These are phyloP conservation scores for Cladosporium oxysporum DNA, from an alignment of 2,329 filamentous ascomycete species.

Conservation along the genomic window DNA sequence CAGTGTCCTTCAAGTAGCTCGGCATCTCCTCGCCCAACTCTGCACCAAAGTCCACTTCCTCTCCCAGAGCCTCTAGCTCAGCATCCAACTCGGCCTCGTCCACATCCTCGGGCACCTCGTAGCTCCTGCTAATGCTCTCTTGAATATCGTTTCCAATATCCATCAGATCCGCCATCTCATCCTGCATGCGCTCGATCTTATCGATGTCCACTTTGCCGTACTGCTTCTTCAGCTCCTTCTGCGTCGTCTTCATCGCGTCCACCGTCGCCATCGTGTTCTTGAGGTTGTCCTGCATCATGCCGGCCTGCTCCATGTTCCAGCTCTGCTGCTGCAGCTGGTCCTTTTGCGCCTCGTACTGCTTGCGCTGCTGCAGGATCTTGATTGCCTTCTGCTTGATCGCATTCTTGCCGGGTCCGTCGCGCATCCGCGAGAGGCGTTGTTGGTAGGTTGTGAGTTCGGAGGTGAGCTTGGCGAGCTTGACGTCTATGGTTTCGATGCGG, in stretches of 20 bases:
- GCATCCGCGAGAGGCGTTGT: conserved; percentile 84
- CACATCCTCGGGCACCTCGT: conserved; percentile 95
- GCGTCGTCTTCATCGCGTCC: conserved; percentile 95
- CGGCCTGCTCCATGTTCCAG: conserved; percentile 99
- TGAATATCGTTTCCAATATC: conserved; percentile 98
- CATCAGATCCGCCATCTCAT: conserved; percentile 98
- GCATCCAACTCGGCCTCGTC: conserved; percentile 96
- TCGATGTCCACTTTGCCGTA: conserved; percentile 98
- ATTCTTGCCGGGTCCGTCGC: conserved; percentile 89
- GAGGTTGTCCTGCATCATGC: conserved; percentile 97
- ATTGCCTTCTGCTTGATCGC: conserved; percentile 93
- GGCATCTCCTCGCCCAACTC: conserved; percentile 64
- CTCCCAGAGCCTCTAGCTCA: conserved; percentile 88
- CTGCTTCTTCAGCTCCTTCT: conserved; percentile 87
- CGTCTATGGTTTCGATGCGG: conserved; percentile 83
- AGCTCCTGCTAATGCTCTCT: conserved; percentile 85
- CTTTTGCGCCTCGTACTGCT: conserved; percentile 90
- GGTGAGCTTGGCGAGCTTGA: conserved; percentile 90
- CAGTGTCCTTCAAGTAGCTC: conserved; percentile 78
- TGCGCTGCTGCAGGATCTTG: conserved; percentile 89
- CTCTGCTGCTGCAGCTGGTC: conserved; percentile 92
- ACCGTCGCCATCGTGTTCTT: conserved; percentile 99
- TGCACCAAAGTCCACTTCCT: conserved; percentile 87
- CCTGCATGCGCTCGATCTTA: conserved; percentile 95
- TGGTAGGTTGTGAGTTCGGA: conserved; percentile 88